Evolutionary conservation across 768 basidiomycete species (phyloP).

Genomic region (Coprinellus micaceus): DNA sequence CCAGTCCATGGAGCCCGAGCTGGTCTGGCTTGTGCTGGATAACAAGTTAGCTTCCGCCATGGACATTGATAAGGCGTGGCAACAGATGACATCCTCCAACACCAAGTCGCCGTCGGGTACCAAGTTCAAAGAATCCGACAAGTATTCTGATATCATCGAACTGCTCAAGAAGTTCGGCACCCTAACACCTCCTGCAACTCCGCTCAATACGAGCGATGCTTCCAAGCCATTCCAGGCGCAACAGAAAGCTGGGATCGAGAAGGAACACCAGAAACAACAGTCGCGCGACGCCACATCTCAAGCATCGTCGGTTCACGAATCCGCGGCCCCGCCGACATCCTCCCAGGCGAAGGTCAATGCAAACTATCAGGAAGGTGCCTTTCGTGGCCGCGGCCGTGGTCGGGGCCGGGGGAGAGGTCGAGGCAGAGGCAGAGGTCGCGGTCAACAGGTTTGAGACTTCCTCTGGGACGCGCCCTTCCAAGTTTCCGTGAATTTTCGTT

Average conservation of each 20-base stretch:
- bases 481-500: too few relatives aligned
- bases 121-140: background rate
- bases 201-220: slow-evolving; percentile 18
- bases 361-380: slow-evolving; percentile 11
- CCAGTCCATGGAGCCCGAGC: slow-evolving; percentile 57
- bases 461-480: too few relatives aligned
- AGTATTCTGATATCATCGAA: slow-evolving; percentile 10
- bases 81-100: slow-evolving; percentile 35
- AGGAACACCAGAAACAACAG: background rate
- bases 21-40: slow-evolving; percentile 62
- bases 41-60: slow-evolving; percentile 46
- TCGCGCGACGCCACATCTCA: background rate
- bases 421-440: slow-evolving; percentile 24
- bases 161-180: slow-evolving; percentile 40
- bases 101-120: background rate
- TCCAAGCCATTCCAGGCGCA: background rate
- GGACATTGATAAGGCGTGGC: slow-evolving; percentile 53
- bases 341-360: slow-evolving; percentile 6
- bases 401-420: too few relatives aligned
- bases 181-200: slow-evolving; percentile 41
- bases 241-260: background rate
- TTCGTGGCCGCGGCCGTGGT: slow-evolving; percentile 35
- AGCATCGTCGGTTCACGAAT: background rate
- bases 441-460: background rate
- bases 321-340: background rate